phyloP scores from a whole-genome alignment of 176 grass and related monocot genomes.

The Oryza brachyantha region DNA sequence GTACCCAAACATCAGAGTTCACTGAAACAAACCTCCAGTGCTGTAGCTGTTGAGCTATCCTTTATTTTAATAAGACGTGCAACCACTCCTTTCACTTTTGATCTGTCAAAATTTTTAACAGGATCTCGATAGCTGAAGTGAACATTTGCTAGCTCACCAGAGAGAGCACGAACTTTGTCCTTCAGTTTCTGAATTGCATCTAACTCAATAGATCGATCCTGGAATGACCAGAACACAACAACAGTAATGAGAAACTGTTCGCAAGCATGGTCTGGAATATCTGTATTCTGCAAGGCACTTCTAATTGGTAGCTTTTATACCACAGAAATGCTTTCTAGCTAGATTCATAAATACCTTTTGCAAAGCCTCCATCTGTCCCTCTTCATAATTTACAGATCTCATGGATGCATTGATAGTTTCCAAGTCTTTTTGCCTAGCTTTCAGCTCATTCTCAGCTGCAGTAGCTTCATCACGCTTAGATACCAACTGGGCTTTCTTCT shows the following conservation, averaged over 20 bases:
- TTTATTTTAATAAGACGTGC: slow-evolving; percentile 87
- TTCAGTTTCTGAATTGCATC: slow-evolving; percentile 69
- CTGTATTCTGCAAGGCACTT: background rate
- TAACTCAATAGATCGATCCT: slow-evolving; percentile 65
- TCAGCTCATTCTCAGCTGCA: slow-evolving; percentile 74
- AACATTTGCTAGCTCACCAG: slow-evolving; percentile 64
- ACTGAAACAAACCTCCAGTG: slow-evolving; percentile 71
- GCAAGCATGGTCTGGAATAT: background rate
- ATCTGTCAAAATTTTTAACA: slow-evolving; percentile 82
- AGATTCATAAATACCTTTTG: slow-evolving; percentile 59
- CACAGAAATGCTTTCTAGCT: background rate
- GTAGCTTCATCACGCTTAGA: slow-evolving; percentile 86
- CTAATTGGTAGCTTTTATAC: slow-evolving; percentile 2
- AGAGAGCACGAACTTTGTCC: slow-evolving; percentile 58
- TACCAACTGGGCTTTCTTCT: slow-evolving; percentile 68
- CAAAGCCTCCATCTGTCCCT: slow-evolving; percentile 83
- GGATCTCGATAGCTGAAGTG: slow-evolving; percentile 85
- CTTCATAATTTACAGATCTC: slow-evolving; percentile 63
- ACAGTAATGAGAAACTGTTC: slow-evolving; percentile 21
- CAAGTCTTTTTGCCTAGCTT: slow-evolving; percentile 64
- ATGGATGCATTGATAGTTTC: slow-evolving; percentile 69
- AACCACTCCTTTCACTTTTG: slow-evolving; percentile 98
- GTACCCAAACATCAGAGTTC: background rate
- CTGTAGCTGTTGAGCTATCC: slow-evolving; percentile 79
- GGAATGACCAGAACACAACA: slow-evolving; percentile 8